Base-by-base conservation (phyloP, 2,329 filamentous ascomycete genomes). In the Ophiostoma pallidulum region DNA sequence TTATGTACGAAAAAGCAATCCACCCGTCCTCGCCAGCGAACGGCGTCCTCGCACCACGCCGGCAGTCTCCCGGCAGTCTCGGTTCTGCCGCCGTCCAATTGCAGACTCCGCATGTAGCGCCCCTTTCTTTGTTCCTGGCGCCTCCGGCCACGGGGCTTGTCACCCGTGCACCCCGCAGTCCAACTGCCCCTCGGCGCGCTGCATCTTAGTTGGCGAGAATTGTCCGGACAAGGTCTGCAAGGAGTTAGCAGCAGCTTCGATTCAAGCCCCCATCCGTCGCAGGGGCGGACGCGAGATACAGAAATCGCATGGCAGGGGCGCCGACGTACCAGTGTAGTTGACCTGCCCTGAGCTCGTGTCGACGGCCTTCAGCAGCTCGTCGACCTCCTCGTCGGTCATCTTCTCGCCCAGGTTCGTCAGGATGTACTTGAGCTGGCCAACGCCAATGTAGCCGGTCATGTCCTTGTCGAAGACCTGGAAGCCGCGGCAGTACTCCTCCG, bases 381-480 rank as follows among this genome's bases (percentile, higher is more conserved):
- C 91, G 41, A 98, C 92, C 75, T 98, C 92, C 55, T 97, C 92
- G 60, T 98, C 91, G 53, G 85, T 87, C 89, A 98, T 96, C 77
- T 97, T 97, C 82, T 98, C 92, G 60, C 92, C 92, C 60, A 98
- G 71, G 66, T 97, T 97, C 49, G 92, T 98, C 62, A 98, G 71
- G 65, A 98, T 91, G 72, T 98, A 98, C 70, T 94, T 86, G 67
- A 98, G 78, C 72, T 98, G 92, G 50, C 92, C 92, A 55, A 97
- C 91, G 48, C 91, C 92, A 64, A 98, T 97, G 68, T 90, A 96
- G 45, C 92, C 92, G 51, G 89, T 95, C 80, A 95, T 85, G 66
- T 98, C 92, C 72, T 98, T 98, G 71, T 98, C 92, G 61, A 98
- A 98, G 46, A 98, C 92, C 69, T 98, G 92, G 75, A 98, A 98